phyloP scores from a whole-genome alignment of 345 rosid genomes.

The Arabidopsis thaliana region TAIR10.1 NC_003070.9:4247501-4248000 shows the following conservation, averaged over 20 bases:
- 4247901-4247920: slow-evolving; percentile 87
- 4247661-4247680: slow-evolving; percentile 74
- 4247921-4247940: slow-evolving; percentile 82
- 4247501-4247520: slow-evolving; percentile 30
- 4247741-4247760: slow-evolving; percentile 45
- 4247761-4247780: slow-evolving; percentile 54
- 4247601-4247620: not conserved
- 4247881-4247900: slow-evolving; percentile 71
- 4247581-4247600: slow-evolving; percentile 45
- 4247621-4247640: slow-evolving; percentile 24
- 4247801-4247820: slow-evolving; percentile 69
- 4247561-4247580: slow-evolving; percentile 47
- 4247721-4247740: slow-evolving; percentile 50
- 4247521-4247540: slow-evolving; percentile 30
- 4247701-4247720: slow-evolving; percentile 65
- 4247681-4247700: slow-evolving; percentile 56
- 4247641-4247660: slow-evolving; percentile 31
- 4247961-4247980: slow-evolving; percentile 73
- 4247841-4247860: slow-evolving; percentile 68
- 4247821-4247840: slow-evolving; percentile 67
- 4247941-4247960: slow-evolving; percentile 69
- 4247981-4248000: slow-evolving; percentile 86
- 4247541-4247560: slow-evolving; percentile 38
- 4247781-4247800: slow-evolving; percentile 89
- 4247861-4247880: slow-evolving; percentile 68